These are phyloP conservation scores for Aphanomyces stellatus DNA, from an alignment of 352 stramenopile species.

Conservation along the genomic window DNA sequence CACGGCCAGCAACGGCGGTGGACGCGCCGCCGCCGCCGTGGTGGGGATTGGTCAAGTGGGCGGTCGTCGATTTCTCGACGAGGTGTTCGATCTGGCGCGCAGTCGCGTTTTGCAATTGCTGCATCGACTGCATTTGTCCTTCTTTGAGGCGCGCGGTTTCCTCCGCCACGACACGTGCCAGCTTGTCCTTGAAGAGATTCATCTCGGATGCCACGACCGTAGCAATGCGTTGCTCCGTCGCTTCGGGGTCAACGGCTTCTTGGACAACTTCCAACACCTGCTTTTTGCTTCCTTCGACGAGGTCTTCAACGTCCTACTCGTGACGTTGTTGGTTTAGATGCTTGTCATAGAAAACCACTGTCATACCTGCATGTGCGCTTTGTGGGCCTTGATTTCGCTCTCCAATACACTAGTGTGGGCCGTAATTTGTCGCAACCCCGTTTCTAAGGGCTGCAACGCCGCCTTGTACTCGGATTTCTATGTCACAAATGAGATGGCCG, in stretches of 20 bases:
- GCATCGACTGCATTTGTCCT: not conserved
- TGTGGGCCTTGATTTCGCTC: not conserved
- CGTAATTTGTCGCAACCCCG: not conserved
- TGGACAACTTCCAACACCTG: not conserved
- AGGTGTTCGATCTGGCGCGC: not conserved
- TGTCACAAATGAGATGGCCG: not conserved
- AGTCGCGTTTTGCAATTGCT: not conserved
- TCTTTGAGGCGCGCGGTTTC: not conserved
- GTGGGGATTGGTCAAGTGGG: not conserved
- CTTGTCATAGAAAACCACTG: not conserved
- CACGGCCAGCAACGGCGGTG: not conserved
- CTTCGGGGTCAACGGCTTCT: not conserved
- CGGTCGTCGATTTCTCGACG: not conserved
- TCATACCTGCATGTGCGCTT: not conserved
- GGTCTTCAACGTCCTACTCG: conserved; percentile 1
- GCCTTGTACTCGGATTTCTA: conserved; percentile 11
- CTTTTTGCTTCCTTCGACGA: not conserved
- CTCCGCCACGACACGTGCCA: not conserved
- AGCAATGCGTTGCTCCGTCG: not conserved
- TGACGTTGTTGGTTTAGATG: not conserved
- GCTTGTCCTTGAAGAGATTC: not conserved
- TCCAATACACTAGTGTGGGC: not conserved
- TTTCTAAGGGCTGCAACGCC: not conserved
- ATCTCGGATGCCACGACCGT: not conserved
- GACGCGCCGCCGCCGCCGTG: not conserved